A percentile compares a stretch with the other conserved stretches of the same genome.
phyloP scores from a whole-genome alignment of 139 green algal genomes.

The Coelastrella sp. region DNA sequence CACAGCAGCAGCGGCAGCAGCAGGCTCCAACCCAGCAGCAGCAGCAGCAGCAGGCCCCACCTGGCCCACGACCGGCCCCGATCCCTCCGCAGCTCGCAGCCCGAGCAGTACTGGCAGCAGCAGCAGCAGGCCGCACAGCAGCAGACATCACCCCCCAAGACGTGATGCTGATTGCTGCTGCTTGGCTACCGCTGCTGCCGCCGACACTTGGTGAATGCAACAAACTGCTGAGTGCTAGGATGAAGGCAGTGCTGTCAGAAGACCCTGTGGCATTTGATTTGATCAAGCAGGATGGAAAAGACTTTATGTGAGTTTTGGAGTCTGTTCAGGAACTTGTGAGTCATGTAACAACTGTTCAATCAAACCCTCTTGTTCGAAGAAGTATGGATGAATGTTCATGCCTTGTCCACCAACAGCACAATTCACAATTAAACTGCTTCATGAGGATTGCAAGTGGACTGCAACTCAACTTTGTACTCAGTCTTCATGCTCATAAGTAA shows the following conservation, averaged over 20 bases:
- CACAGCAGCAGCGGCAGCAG: constrained; percentile 26
- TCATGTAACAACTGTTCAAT: background rate
- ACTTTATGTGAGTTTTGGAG: constrained; percentile 54
- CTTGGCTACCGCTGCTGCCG: constrained; percentile 42
- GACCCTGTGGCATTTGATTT: constrained; percentile 54
- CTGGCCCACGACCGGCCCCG: background rate
- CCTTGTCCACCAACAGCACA: too few species aligned
- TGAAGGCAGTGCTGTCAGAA: constrained; percentile 20
- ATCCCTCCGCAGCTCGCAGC: constrained; percentile 26
- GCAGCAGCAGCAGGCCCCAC: background rate
- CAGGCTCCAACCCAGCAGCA: background rate
- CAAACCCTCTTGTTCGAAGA: too few species aligned
- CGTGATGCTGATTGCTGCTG: background rate
- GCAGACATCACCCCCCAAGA: constrained; percentile 27
- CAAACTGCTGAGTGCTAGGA: constrained; percentile 49
- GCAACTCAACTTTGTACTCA: too few species aligned
- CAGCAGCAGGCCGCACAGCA: background rate
- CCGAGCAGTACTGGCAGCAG: background rate
- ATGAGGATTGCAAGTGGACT: too few species aligned
- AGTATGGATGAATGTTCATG: too few species aligned
- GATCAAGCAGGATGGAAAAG: constrained; percentile 54
- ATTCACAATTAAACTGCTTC: too few species aligned
- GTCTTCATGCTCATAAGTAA: too few species aligned
- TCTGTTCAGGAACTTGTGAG: background rate
- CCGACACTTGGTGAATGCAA: constrained; percentile 40